phyloP scores from a whole-genome alignment of 2,329 filamentous ascomycete genomes.

The Spiromastix sp. region DNA sequence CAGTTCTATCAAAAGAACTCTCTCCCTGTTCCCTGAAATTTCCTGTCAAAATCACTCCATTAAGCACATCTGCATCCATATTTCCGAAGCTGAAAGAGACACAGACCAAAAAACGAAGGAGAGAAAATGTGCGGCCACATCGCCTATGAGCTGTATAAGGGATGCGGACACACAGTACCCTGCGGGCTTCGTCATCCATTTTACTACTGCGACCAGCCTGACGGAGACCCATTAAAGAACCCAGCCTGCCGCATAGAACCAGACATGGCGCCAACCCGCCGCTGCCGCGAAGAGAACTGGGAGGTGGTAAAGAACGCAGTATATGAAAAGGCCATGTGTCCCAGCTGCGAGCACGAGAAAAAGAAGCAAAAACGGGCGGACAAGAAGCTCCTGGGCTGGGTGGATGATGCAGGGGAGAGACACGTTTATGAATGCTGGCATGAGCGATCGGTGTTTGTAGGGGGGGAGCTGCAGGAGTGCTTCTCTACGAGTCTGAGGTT shows the following conservation, averaged over 20 bases:
- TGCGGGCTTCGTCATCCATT: conserved; percentile 10
- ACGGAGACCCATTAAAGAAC: conserved; percentile 9
- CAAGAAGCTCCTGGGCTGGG: conserved; percentile 1
- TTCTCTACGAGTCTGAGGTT: conserved; percentile 4
- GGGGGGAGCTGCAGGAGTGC: conserved; percentile 4
- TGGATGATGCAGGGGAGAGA: neutral
- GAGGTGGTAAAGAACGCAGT: neutral
- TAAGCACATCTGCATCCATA: no score
- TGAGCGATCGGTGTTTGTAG: neutral
- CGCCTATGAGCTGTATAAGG: conserved; percentile 6
- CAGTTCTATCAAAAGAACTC: no score
- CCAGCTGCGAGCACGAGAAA: no score
- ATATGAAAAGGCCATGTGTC: conserved; percentile 4
- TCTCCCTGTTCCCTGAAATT: no score
- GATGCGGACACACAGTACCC: conserved; percentile 8
- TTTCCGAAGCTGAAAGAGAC: no score
- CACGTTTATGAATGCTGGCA: conserved; percentile 6
- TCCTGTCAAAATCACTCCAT: no score
- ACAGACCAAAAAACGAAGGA: neutral
- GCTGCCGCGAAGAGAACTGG: conserved; percentile 11
- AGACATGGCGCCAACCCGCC: conserved; percentile 3
- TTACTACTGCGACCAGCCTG: conserved; percentile 10
- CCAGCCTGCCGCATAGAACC: neutral
- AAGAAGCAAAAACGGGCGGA: conserved; percentile 6
- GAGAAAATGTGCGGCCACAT: conserved; percentile 11